A percentile compares a stretch with the other conserved stretches of the same genome.
These are phyloP conservation scores for Orbilia brochopaga DNA, from an alignment of 2,329 filamentous ascomycete species.

Conservation along the genomic window DNA sequence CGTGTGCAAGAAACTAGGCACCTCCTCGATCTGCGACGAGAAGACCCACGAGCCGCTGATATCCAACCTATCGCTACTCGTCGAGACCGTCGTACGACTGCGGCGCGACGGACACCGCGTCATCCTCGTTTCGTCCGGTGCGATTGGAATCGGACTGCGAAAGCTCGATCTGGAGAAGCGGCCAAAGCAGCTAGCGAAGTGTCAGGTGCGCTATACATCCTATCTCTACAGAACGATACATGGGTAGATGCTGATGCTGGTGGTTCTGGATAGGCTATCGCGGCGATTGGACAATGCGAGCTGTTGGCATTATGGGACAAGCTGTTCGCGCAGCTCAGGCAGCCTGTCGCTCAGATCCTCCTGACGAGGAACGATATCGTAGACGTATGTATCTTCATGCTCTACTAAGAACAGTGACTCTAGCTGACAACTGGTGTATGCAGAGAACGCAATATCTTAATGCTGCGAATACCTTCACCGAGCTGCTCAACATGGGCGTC, in stretches of 20 bases:
- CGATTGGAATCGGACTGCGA: slow-evolving; percentile 89
- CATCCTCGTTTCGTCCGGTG: slow-evolving; percentile 94
- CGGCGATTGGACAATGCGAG: slow-evolving; percentile 93
- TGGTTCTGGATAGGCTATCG: slow-evolving; percentile 76
- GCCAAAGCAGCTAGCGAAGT: slow-evolving; percentile 85
- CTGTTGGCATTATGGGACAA: slow-evolving; percentile 96
- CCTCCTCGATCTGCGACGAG: slow-evolving; percentile 98
- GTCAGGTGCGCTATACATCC: slow-evolving; percentile 68
- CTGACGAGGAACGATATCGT: slow-evolving; percentile 95
- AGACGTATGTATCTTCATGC: slow-evolving; percentile 67
- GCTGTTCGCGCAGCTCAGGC: slow-evolving; percentile 82
- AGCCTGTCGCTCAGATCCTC: slow-evolving; percentile 92
- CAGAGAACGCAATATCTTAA: slow-evolving; percentile 92
- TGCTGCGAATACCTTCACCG: slow-evolving; percentile 90
- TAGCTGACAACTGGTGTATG: slow-evolving; percentile 53
- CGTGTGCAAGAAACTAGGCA: slow-evolving; percentile 67
- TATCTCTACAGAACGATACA: background rate
- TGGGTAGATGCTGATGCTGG: background rate
- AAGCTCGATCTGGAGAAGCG: slow-evolving; percentile 86
- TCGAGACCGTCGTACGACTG: slow-evolving; percentile 87
- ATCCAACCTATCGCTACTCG: slow-evolving; percentile 87
- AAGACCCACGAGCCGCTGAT: slow-evolving; percentile 90
- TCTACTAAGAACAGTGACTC: slow-evolving; percentile 1
- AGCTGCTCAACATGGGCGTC: slow-evolving; percentile 90
- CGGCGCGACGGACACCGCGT: slow-evolving; percentile 91